phyloP scores from a whole-genome alignment of 2,329 filamentous ascomycete species.

The Colletotrichum echinochloae region DNA sequence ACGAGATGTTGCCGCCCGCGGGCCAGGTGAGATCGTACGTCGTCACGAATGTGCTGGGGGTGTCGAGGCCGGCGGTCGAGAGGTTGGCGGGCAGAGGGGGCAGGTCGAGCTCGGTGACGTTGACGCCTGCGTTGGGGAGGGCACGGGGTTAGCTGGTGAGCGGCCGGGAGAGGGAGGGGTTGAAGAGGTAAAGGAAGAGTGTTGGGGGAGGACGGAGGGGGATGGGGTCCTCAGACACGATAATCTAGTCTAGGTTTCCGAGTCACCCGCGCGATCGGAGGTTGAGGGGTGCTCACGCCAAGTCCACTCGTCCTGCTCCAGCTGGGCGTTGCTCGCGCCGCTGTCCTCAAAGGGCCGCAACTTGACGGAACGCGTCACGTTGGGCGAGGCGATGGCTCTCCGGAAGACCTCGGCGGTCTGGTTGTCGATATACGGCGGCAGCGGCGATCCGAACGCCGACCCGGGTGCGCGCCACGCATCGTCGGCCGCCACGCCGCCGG shows the following conservation, averaged over 20 bases:
- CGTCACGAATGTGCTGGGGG: slow-evolving; percentile 16
- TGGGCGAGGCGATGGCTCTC: neutral
- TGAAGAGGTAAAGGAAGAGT: no score
- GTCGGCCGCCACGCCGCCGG: neutral
- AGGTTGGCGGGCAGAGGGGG: neutral
- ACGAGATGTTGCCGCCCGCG: slow-evolving; percentile 6
- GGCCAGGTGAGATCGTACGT: slow-evolving; percentile 27
- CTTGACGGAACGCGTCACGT: slow-evolving; percentile 1
- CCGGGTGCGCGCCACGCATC: neutral
- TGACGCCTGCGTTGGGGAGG: slow-evolving; percentile 6
- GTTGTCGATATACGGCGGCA: neutral
- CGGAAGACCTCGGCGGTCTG: slow-evolving; percentile 3
- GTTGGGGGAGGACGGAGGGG: no score
- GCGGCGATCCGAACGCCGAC: neutral
- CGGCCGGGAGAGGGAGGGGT: neutral
- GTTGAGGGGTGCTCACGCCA: slow-evolving; percentile 1
- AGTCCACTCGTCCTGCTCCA: slow-evolving; percentile 12
- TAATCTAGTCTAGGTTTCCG: no score
- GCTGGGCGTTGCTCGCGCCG: neutral
- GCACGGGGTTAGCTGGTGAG: neutral
- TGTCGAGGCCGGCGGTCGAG: neutral
- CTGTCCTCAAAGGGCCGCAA: neutral
- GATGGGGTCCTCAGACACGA: no score
- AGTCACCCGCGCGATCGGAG: neutral
- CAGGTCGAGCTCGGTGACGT: slow-evolving; percentile 18